Base-by-base conservation (phyloP, 148 eudicot genomes). In the Rhododendron simsii region DNA sequence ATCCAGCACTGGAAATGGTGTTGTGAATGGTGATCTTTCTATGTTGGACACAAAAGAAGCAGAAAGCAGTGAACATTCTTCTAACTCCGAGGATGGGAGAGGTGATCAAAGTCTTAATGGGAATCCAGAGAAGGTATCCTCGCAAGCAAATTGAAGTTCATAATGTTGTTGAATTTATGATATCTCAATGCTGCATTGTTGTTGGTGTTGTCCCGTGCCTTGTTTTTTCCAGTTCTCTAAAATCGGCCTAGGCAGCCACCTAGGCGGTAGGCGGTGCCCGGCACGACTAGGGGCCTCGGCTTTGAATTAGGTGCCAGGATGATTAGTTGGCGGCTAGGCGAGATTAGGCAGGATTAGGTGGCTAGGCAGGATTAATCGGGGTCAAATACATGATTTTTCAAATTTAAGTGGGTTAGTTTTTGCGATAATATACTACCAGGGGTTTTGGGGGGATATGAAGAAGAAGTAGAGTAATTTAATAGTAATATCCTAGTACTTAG, bases 11-110 rank as follows among this genome's bases (percentile, higher is more conserved):
- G 85, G 53, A 71, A 30, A 71, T 21, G 11, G 78, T 81, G 86
- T 85, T 86, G 86, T 82, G 45, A 91, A 93, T 85, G 95, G 92
- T 78, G 85, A 85, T 88, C 82, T 83, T 55, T 84, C 89, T 78
- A 78, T 77, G 75, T 35, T 63, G 57, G 85, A 69, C 53, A 81
- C 21, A 18, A 55, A 55, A 55, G 61, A 55, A 55, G 20, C 76
- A 81, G 89, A 88, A 88, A 86, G 86, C 81, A 78, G 81, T 74
- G 89, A 78, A 81, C 87, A 57, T 15, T 84, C 83, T 44, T 85
- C 57, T 83, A 88, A 85, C 28, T 28, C 33, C 39, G 59, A 73
- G 83, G 85, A 85, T 78, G 85, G 73, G 35, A 85, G 61, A 45
- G 83, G 76, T 47, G 50, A 47, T 47, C 50, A 47, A 47, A 47